phyloP scores from a whole-genome alignment of 2,329 filamentous ascomycete genomes.

The Colletotrichum godetiae region DNA sequence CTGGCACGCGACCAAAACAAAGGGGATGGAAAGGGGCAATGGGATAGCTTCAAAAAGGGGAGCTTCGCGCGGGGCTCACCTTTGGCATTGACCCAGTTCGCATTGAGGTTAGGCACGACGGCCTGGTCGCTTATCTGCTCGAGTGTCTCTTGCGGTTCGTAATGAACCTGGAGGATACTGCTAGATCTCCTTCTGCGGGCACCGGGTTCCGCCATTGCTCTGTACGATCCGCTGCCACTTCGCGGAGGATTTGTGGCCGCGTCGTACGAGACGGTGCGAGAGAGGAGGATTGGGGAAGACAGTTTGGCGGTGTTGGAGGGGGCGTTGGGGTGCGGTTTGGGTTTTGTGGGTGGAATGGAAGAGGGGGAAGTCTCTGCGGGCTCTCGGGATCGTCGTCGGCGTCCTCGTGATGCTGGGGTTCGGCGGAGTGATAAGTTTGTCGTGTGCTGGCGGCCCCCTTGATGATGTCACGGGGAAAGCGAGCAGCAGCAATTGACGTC shows the following conservation, averaged over 20 bases:
- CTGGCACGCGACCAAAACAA: neutral
- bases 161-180: conserved; percentile 92
- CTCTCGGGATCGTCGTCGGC: conserved; percentile 26
- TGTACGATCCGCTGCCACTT: conserved; percentile 69
- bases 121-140: conserved; percentile 98
- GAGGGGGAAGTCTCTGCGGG: conserved; percentile 8
- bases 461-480: conserved; percentile 35
- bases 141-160: conserved; percentile 94
- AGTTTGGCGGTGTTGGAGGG: conserved; percentile 87
- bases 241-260: conserved; percentile 78
- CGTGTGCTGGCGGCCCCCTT: conserved; percentile 20
- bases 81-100: conserved; percentile 99
- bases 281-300: conserved; percentile 89
- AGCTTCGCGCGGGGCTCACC: conserved; percentile 66
- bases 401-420: conserved; percentile 24
- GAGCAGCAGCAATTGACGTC: conserved; percentile 14
- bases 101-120: conserved; percentile 93
- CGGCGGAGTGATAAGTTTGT: conserved; percentile 10
- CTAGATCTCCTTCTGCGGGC: conserved; percentile 93
- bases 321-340: conserved; percentile 39
- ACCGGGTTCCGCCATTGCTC: conserved; percentile 72
- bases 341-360: conserved; percentile 38
- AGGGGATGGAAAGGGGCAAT: neutral
- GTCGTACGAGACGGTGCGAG: conserved; percentile 92
- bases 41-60: neutral